A percentile compares a stretch with the other conserved stretches of the same genome.
phyloP scores from a whole-genome alignment of 1,139 yeast species.

The Blastobotrys capitulatus region DNA sequence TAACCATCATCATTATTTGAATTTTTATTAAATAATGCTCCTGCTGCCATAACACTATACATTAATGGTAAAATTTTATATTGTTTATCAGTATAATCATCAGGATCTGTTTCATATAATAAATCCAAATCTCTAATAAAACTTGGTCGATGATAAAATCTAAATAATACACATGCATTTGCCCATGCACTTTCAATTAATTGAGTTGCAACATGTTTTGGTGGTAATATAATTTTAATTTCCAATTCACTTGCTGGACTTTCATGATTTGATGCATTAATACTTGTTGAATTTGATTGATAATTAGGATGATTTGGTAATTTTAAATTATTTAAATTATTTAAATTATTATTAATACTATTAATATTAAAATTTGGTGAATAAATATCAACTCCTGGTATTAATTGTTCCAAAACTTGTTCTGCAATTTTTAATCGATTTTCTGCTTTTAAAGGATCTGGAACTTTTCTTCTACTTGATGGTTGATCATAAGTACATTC shows the following conservation, averaged over 20 bases:
- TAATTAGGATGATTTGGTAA: neutral
- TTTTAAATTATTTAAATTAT: neutral
- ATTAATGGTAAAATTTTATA: conserved; percentile 73
- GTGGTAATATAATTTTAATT: conserved; percentile 65
- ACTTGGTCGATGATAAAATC: conserved; percentile 83
- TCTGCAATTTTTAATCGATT: conserved; percentile 35
- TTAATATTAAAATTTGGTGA: conserved; percentile 42
- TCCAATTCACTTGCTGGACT: conserved; percentile 16
- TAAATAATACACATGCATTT: conserved; percentile 75
- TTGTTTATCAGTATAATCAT: conserved; percentile 65
- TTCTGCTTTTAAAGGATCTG: conserved; percentile 36
- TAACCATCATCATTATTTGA: conserved; percentile 55
- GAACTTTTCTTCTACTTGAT: conserved; percentile 50
- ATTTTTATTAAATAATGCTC: conserved; percentile 59
- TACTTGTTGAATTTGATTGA: neutral
- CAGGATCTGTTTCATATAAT: conserved; percentile 62
- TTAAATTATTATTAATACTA: neutral
- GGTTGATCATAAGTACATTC: conserved; percentile 74
- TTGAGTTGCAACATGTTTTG: conserved; percentile 64
- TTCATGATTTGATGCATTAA: neutral
- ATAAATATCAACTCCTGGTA: conserved; percentile 50
- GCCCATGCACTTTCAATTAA: conserved; percentile 77
- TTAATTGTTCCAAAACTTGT: conserved; percentile 37
- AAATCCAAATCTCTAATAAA: conserved; percentile 53
- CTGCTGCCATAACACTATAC: conserved; percentile 66